Conservation (phyloP, 2,329 filamentous ascomycete genomes). For the Dactylellina haptotyla region DNA sequence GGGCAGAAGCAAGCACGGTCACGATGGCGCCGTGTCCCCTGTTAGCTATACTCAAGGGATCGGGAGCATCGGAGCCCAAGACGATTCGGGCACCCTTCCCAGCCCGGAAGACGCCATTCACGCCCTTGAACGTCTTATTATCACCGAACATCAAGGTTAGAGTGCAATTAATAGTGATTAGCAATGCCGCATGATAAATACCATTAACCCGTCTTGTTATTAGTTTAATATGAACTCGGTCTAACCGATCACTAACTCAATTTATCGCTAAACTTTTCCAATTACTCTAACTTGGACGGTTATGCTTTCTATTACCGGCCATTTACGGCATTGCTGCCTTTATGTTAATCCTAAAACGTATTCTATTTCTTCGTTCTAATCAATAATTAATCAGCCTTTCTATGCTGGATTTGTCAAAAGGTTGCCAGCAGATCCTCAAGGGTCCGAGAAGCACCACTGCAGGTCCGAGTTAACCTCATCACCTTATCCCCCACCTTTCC, state of each 20-base stretch:
- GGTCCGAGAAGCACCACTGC: not conserved
- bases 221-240: not conserved
- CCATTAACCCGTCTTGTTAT: not conserved
- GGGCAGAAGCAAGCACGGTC: not conserved
- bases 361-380: not conserved
- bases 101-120: not conserved
- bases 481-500: not conserved
- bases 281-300: slow-evolving; percentile 21
- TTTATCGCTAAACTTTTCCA: slow-evolving; percentile 31
- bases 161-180: not conserved
- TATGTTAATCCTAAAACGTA: not conserved
- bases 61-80: slow-evolving; percentile 9
- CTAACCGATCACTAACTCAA: not conserved
- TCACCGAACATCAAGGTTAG: not conserved
- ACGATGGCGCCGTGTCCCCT: not conserved
- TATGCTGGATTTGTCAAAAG: not conserved
- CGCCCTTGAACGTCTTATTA: not conserved
- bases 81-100: not conserved
- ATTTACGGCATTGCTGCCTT: not conserved
- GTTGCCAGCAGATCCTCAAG: not conserved
- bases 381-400: not conserved
- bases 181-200: not conserved
- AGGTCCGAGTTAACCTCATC: not conserved
- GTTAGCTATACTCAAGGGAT: not conserved
- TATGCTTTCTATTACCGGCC: slow-evolving; percentile 29